These are phyloP conservation scores for Backusella tarrabulga DNA, from an alignment of 192 early-diverging fungal species.

Conservation along the genomic window DNA sequence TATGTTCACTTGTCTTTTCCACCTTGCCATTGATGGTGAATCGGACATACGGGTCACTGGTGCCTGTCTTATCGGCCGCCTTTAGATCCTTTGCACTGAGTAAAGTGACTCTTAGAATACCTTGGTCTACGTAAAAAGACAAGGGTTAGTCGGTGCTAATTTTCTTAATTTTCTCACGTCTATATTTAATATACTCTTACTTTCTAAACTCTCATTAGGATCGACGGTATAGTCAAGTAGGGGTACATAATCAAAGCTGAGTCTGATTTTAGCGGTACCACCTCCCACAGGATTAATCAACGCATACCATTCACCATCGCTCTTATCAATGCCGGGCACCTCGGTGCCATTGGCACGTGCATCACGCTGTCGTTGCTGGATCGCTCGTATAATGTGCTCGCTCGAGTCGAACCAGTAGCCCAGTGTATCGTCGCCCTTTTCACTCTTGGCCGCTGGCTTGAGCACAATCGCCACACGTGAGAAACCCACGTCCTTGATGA, in stretches of 20 bases:
- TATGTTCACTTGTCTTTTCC: conserved; percentile 53
- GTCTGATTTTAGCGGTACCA: conserved; percentile 15
- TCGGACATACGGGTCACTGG: conserved; percentile 63
- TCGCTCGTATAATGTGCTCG: conserved; percentile 15
- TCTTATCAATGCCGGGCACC: background rate
- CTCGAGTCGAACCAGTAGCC: conserved; percentile 29
- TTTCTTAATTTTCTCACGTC: background rate
- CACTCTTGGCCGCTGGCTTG: background rate
- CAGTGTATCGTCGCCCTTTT: conserved; percentile 15
- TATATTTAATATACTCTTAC: conserved; percentile 14
- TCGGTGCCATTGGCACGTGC: background rate
- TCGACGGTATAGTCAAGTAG: conserved; percentile 23
- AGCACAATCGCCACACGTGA: conserved; percentile 29
- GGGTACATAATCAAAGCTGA: conserved; percentile 33
- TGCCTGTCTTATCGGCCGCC: conserved; percentile 42
- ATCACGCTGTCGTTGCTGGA: conserved; percentile 8
- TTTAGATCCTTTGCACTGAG: conserved; percentile 30
- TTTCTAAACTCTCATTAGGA: conserved; percentile 38
- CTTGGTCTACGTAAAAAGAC: conserved; percentile 32
- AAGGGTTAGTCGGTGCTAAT: no score
- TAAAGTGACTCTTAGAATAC: conserved; percentile 37
- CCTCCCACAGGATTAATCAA: conserved; percentile 10
- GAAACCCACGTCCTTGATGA: conserved; percentile 38
- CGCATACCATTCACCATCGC: conserved; percentile 31
- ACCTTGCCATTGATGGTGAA: conserved; percentile 57